Percentiles rank a stretch among this genome's conserved stretches.
Evolutionary conservation across 2,329 filamentous ascomycete genomes (phyloP).

Genomic region (Cercospora sp.): DNA sequence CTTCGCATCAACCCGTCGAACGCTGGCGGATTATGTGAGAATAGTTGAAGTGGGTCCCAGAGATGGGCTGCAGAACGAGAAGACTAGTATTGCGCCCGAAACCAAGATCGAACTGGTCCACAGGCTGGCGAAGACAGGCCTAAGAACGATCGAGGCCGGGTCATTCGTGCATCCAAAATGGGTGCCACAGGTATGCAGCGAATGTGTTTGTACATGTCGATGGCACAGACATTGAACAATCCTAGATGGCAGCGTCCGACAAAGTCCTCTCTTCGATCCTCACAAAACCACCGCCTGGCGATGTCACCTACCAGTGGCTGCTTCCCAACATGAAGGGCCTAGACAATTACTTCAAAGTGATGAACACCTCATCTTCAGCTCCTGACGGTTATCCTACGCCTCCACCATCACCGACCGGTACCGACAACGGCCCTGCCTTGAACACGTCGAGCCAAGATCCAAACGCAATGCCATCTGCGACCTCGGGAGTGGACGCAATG

Average conservation of each 20-base stretch:
- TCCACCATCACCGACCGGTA: constrained; percentile 39
- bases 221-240: constrained; percentile 11
- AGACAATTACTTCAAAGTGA: constrained; percentile 59
- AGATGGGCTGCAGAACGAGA: constrained; percentile 87
- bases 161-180: constrained; percentile 83
- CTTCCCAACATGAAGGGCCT: constrained; percentile 75
- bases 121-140: constrained; percentile 65
- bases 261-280: constrained; percentile 72
- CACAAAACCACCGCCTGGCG: constrained; percentile 55
- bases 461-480: constrained; percentile 44
- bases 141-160: constrained; percentile 75
- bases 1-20: constrained; percentile 32
- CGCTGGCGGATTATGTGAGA: constrained; percentile 48
- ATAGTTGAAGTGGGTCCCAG: constrained; percentile 80
- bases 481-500: constrained; percentile 41
- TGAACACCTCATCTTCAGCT: constrained; percentile 43
- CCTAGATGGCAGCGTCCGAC: constrained; percentile 74
- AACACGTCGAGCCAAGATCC: constrained; percentile 47
- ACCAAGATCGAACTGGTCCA: constrained; percentile 78
- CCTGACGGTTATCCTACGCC: constrained; percentile 53
- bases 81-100: constrained; percentile 65
- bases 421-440: constrained; percentile 42
- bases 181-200: constrained; percentile 67
- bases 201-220: not conserved
- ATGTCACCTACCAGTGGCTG: constrained; percentile 75